These are phyloP conservation scores for Excoecaria cochinchinensis DNA, from an alignment of 345 rosid species.

Conservation along the genomic window DNA sequence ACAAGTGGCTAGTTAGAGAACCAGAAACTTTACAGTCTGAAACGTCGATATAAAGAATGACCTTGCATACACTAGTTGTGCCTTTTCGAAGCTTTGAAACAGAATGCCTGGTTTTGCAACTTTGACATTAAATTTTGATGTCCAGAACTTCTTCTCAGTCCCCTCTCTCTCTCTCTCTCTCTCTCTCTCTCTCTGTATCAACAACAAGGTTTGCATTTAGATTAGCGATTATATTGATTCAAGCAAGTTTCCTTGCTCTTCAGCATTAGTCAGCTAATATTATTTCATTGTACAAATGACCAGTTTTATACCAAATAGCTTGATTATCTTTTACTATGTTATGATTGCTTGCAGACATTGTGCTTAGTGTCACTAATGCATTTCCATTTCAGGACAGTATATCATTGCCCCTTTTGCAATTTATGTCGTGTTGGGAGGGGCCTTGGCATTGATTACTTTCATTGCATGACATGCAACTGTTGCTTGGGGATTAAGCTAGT, in stretches of 20 bases:
- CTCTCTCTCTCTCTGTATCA: background rate
- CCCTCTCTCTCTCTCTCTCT: background rate
- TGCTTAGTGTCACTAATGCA: background rate
- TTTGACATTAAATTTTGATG: background rate
- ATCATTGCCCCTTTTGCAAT: conserved; percentile 93
- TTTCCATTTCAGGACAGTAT: conserved; percentile 52
- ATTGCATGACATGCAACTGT: conserved; percentile 96
- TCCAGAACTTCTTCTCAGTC: background rate
- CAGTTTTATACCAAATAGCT: background rate
- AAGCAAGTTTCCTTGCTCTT: background rate
- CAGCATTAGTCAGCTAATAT: background rate
- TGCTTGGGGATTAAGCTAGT: conserved; percentile 71
- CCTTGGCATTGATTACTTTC: conserved; percentile 83
- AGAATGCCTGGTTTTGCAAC: background rate
- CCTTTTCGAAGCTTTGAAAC: background rate
- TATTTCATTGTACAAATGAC: background rate
- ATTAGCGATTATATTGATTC: background rate
- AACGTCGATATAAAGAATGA: background rate
- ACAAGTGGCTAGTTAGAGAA: background rate
- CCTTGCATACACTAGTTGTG: background rate
- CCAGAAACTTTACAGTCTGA: background rate
- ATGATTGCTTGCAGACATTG: background rate
- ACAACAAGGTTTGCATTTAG: background rate
- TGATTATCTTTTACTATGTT: background rate
- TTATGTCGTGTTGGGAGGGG: conserved; percentile 90